Conservation (phyloP, 306 rosid species). For the Quercus aquifolioides region DNA sequence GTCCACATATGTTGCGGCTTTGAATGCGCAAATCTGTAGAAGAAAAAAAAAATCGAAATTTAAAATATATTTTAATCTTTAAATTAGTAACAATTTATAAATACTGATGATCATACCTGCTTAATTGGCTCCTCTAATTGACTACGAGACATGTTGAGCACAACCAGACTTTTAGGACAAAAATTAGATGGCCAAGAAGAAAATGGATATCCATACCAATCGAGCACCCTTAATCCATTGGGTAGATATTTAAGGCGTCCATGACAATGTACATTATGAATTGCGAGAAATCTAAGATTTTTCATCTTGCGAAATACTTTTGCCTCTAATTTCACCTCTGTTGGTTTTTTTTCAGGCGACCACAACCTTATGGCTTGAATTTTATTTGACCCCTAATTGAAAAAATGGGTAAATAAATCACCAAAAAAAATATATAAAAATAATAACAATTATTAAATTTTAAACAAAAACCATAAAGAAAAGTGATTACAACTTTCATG, state of each 20-base stretch:
- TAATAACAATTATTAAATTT: neutral
- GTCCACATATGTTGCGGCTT: neutral
- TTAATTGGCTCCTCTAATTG: constrained; percentile 28
- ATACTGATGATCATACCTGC: constrained; percentile 13
- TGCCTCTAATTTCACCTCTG: constrained; percentile 4
- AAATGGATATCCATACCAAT: constrained; percentile 31
- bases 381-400: constrained; percentile 16
- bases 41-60: no score
- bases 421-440: neutral
- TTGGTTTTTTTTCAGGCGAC: neutral
- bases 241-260: constrained; percentile 30
- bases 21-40: neutral
- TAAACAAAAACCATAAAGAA: neutral
- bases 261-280: constrained; percentile 10
- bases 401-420: neutral
- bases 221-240: constrained; percentile 20
- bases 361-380: constrained; percentile 29
- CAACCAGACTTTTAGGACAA: constrained; percentile 30
- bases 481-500: no score
- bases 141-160: constrained; percentile 20
- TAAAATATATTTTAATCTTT: no score
- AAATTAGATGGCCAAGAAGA: constrained; percentile 25
- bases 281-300: constrained; percentile 26
- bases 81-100: no score
- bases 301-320: constrained; percentile 18